Base-by-base conservation (phyloP, 768 basidiomycete genomes). In the Mycena rosella region DNA sequence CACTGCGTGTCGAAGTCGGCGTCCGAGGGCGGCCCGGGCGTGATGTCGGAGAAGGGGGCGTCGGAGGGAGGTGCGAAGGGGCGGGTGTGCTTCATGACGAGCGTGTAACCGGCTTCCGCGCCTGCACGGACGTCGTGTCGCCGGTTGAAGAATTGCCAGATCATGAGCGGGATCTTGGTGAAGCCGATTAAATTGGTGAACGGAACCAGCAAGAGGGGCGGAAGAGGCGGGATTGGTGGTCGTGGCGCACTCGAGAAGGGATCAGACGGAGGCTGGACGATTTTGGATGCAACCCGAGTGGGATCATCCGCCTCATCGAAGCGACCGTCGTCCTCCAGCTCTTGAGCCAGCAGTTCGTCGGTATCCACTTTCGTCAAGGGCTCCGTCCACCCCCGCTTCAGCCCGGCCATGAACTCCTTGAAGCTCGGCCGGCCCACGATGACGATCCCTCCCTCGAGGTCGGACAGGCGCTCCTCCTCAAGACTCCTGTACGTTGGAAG, bases 391-490 rank as follows among this genome's bases (percentile, higher is more conserved):
- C 98, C 98, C 60, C 87, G 84, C 75, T 86, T 88, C 45, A 98
- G 76, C 3, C 97, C 98, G 60, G 89, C 85, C 88, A 98, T 88
- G 78, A 94, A 99, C 81, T 99, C 98, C 81, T 98, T 99, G 79
- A 97, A 86, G 0, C 95, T 93, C 38, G 93, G 89, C 55, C 98
- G 88, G 5, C 98, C 98, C 32, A 99, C 78, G 63, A 99, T 82
- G 63, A 98, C 85, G 44, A 90, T 85, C 2, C 96, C 97, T 15
- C 96, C 96, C n/a, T 90, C 88, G 11, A 94, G 82, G 67, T 91
- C 89, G 22, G 87, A 85, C 64, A 84, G 78, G 5, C 83, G 86
- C 51, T 83, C 82, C 72, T 88, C 86, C 15, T 85, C 83, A 1
- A 81, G 84, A 29, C 88, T 80, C 53, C 82, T 84, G 65, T 86